Evolutionary conservation across 768 basidiomycete genomes (phyloP).

Genomic region (Hebeloma cylindrosporum): DNA sequence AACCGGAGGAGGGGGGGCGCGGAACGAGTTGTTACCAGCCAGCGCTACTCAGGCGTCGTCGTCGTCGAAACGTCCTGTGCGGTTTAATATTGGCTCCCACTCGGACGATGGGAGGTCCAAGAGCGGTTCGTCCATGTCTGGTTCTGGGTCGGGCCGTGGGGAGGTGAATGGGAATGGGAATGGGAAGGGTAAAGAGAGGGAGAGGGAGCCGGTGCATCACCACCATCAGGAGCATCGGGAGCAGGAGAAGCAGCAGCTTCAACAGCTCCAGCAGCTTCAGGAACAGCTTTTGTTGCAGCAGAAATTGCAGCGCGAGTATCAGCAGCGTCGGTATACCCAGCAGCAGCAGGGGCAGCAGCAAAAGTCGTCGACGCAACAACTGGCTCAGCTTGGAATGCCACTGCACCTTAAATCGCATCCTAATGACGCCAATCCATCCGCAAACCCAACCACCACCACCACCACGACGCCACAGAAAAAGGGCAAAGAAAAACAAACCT

Average conservation of each 20-base stretch:
- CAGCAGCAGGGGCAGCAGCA: slow-evolving; percentile 10
- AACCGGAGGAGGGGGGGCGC: slow-evolving; percentile 2
- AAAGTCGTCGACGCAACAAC: slow-evolving; percentile 16
- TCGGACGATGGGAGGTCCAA: slow-evolving; percentile 52
- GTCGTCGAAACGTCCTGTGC: slow-evolving; percentile 22
- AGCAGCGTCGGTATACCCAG: slow-evolving; percentile 6
- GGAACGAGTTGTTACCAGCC: no score
- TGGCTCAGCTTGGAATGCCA: slow-evolving; percentile 21
- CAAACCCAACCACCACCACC: slow-evolving; percentile 10
- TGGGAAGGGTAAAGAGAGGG: slow-evolving; percentile 19
- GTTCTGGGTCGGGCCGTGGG: slow-evolving; percentile 2
- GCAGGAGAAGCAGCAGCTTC: slow-evolving; percentile 1
- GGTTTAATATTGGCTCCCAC: slow-evolving; percentile 61
- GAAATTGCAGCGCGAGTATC: slow-evolving; percentile 12
- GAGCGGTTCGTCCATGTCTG: slow-evolving; percentile 33
- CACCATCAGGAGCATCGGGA: background rate
- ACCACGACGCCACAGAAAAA: slow-evolving; percentile 2
- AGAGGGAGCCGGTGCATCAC: slow-evolving; percentile 5
- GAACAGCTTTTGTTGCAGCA: slow-evolving; percentile 11
- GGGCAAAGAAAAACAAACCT: no score
- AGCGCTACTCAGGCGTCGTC: no score
- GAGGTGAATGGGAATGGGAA: slow-evolving; percentile 11
- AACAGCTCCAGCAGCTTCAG: slow-evolving; percentile 8
- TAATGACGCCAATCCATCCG: slow-evolving; percentile 2
- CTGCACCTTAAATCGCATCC: slow-evolving; percentile 14